Percentiles rank a stretch among this genome's conserved stretches.
Evolutionary conservation across 2,329 filamentous ascomycete genomes (phyloP).

Genomic region (Apiospora malaysiana): DNA sequence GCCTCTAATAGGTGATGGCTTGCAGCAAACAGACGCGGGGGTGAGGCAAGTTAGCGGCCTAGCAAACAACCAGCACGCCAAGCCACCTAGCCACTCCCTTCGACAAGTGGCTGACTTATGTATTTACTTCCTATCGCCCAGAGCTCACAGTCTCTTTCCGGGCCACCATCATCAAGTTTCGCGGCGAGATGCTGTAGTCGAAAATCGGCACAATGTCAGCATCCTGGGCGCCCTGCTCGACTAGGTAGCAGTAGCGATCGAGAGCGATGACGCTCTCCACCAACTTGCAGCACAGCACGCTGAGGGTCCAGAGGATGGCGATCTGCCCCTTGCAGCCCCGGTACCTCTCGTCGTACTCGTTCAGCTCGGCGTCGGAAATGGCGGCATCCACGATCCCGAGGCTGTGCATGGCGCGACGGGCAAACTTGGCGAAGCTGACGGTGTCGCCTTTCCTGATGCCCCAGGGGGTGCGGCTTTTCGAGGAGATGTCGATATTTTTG

Average conservation of each 20-base stretch:
- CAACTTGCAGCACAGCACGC: conserved; percentile 41
- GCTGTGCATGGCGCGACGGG: conserved; percentile 34
- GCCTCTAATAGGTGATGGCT: no score
- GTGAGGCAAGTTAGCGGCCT: no score
- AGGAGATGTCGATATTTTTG: conserved; percentile 29
- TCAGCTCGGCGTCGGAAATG: conserved; percentile 32
- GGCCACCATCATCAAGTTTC: conserved; percentile 39
- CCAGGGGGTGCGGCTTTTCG: conserved; percentile 34
- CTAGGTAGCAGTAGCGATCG: conserved; percentile 41
- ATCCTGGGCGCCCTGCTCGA: conserved; percentile 29
- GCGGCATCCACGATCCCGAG: conserved; percentile 28
- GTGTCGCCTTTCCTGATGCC: conserved; percentile 39
- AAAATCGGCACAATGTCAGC: conserved; percentile 38
- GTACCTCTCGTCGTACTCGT: conserved; percentile 35
- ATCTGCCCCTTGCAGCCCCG: conserved; percentile 33
- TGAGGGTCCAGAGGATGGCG: conserved; percentile 41
- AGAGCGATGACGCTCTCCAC: conserved; percentile 40
- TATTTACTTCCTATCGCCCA: neutral
- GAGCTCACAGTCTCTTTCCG: neutral
- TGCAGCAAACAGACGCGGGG: no score
- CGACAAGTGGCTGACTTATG: neutral
- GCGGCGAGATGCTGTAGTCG: conserved; percentile 35
- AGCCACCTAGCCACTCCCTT: no score
- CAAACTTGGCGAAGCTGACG: conserved; percentile 34
- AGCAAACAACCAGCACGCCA: no score